Evolutionary conservation across 139 green algal genomes (phyloP).

Genomic region (Ostreobium quekettii): DNA sequence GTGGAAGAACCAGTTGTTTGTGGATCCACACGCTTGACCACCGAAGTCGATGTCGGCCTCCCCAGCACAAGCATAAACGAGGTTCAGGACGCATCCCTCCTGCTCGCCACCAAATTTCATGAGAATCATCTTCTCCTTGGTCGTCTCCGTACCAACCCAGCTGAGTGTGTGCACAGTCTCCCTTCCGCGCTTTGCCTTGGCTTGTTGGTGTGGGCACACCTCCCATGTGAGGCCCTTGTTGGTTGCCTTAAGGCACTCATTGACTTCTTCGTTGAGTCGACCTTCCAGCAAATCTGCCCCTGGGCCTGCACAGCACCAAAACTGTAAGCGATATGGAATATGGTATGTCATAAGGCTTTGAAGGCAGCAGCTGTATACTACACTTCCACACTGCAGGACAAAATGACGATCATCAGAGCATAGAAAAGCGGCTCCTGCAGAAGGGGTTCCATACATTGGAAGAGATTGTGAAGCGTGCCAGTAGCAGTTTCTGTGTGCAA

Average conservation of each 20-base stretch:
- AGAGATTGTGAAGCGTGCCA: no score
- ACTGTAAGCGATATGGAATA: no score
- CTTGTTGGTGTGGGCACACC: conserved; percentile 7
- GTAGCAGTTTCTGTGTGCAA: no score
- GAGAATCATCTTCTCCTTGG: not conserved
- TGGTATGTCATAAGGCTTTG: no score
- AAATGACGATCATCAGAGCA: no score
- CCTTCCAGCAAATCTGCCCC: no score
- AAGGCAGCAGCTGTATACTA: no score
- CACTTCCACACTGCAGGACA: no score
- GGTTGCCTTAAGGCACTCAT: not conserved
- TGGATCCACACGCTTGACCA: not conserved
- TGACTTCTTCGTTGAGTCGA: no score
- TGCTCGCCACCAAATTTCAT: not conserved
- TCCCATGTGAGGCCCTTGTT: not conserved
- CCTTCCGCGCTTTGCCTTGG: not conserved
- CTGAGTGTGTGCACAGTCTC: not conserved
- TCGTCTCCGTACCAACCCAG: not conserved
- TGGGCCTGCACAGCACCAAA: no score
- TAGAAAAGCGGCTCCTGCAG: no score
- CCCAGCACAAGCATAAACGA: not conserved
- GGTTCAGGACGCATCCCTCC: not conserved
- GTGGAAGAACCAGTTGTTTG: conserved; percentile 12
- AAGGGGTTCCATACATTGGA: no score
- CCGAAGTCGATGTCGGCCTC: not conserved